Conservation (phyloP, 2,329 filamentous ascomycete genomes). For the Diaporthe batatas region DNA sequence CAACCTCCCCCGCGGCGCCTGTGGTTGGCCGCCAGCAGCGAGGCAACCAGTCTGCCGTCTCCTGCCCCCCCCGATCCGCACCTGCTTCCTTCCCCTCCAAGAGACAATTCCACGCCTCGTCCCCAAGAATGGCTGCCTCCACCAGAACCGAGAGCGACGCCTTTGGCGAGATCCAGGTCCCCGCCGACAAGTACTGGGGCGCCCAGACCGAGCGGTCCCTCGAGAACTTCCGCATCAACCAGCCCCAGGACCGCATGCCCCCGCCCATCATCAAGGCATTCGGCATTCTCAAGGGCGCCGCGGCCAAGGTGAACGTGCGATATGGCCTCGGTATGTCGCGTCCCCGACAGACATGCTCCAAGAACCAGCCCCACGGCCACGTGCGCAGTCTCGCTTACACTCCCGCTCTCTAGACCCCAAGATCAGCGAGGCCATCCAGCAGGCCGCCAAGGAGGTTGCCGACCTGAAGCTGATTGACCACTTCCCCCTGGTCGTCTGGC, state of each 20-base stretch:
- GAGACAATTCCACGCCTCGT: constrained; percentile 60
- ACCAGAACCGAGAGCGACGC: constrained; percentile 94
- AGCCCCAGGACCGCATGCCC: constrained; percentile 98
- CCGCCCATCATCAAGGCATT: constrained; percentile 92
- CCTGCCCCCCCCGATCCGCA: constrained; percentile 7
- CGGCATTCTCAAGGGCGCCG: constrained; percentile 96
- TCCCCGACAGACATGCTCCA: background rate
- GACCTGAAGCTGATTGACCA: constrained; percentile 94
- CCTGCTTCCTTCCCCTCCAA: constrained; percentile 43
- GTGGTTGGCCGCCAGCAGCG: constrained; percentile 22
- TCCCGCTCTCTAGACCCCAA: constrained; percentile 75
- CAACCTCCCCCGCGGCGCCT: constrained; percentile 18
- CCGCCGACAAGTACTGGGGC: constrained; percentile 96
- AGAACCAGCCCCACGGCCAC: background rate
- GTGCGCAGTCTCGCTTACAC: constrained; percentile 33
- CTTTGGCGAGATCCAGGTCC: constrained; percentile 96
- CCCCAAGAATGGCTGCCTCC: constrained; percentile 62
- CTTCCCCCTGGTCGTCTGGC: constrained; percentile 99
- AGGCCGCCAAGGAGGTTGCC: constrained; percentile 93
- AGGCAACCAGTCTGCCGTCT: constrained; percentile 4
- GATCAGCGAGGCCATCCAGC: constrained; percentile 91
- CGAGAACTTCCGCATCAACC: constrained; percentile 99
- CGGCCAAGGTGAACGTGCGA: constrained; percentile 94
- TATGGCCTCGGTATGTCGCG: constrained; percentile 81
- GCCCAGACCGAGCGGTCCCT: constrained; percentile 96